Evolutionary conservation across 1,284 basidiomycete genomes (phyloP).

Genomic region (Fomitopsis palustris): DNA sequence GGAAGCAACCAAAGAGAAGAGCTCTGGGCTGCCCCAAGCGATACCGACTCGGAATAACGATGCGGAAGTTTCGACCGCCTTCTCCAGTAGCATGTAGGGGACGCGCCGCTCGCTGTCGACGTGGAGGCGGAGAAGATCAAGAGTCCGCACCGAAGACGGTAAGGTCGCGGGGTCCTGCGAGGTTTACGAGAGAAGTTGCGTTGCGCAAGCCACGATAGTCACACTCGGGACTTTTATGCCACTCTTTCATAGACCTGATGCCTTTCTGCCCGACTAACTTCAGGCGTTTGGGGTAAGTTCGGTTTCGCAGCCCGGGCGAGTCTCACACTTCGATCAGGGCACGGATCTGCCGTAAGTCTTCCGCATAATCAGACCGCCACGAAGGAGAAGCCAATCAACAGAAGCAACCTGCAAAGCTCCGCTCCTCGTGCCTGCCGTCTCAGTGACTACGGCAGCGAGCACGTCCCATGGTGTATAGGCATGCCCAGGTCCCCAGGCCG

Average conservation of each 20-base stretch:
- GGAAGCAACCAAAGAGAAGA: not conserved
- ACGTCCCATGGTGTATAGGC: not conserved
- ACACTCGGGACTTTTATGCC: not conserved
- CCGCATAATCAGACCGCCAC: not conserved
- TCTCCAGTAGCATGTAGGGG: not conserved
- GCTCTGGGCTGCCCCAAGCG: not conserved
- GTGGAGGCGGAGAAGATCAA: not conserved
- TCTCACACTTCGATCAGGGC: slow-evolving; percentile 4
- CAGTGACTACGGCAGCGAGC: not conserved
- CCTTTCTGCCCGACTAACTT: not conserved
- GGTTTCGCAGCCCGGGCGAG: not conserved
- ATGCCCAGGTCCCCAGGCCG: not conserved
- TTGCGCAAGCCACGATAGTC: not conserved
- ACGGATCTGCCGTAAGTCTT: slow-evolving; percentile 2
- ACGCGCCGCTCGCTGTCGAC: not conserved
- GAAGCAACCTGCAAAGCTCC: not conserved
- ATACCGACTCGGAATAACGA: not conserved
- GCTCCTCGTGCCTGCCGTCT: not conserved
- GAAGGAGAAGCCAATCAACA: not conserved
- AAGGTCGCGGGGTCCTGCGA: not conserved
- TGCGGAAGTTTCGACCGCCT: not conserved
- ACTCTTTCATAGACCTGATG: not conserved
- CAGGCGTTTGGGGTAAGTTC: not conserved
- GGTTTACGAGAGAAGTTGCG: not conserved
- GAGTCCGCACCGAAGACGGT: not conserved